Evolutionary conservation across 441 rosid genomes (phyloP).

Genomic region (Erodium moschatum): DNA sequence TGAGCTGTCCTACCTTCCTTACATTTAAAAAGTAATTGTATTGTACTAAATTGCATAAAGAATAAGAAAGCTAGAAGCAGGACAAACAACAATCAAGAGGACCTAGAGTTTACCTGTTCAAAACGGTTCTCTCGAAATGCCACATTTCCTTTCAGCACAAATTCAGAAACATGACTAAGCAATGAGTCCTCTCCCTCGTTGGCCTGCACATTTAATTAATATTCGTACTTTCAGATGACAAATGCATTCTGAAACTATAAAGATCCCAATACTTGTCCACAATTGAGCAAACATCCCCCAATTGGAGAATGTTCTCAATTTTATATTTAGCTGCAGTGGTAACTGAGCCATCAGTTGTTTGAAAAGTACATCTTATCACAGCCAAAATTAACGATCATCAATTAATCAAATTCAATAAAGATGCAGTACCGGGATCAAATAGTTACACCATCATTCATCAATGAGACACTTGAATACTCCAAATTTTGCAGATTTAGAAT

Average conservation of each 20-base stretch:
- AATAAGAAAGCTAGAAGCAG: not conserved
- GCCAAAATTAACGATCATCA: not conserved
- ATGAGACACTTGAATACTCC: not conserved
- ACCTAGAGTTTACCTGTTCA: not conserved
- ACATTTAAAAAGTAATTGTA: not conserved
- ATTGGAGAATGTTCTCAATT: not conserved
- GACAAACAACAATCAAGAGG: not conserved
- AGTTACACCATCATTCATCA: not conserved
- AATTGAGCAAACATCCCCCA: not conserved
- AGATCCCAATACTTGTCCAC: not conserved
- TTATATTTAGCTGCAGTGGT: no score
- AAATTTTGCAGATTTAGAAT: not conserved
- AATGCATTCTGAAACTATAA: not conserved
- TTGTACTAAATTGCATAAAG: not conserved
- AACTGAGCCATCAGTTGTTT: no score
- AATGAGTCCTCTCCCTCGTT: slow-evolving; percentile 9
- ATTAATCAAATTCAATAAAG: not conserved
- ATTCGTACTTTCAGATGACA: not conserved
- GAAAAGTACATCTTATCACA: not conserved
- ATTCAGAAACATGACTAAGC: slow-evolving; percentile 1
- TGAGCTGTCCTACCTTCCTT: not conserved
- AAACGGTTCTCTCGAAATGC: slow-evolving; percentile 8
- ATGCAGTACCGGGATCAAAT: not conserved
- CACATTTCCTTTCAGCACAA: slow-evolving; percentile 6
- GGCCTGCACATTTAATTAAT: not conserved